A percentile compares a stretch with the other conserved stretches of the same genome.
Conservation (phyloP, 495 filamentous ascomycete genomes). For the Tuber melanosporum region DNA sequence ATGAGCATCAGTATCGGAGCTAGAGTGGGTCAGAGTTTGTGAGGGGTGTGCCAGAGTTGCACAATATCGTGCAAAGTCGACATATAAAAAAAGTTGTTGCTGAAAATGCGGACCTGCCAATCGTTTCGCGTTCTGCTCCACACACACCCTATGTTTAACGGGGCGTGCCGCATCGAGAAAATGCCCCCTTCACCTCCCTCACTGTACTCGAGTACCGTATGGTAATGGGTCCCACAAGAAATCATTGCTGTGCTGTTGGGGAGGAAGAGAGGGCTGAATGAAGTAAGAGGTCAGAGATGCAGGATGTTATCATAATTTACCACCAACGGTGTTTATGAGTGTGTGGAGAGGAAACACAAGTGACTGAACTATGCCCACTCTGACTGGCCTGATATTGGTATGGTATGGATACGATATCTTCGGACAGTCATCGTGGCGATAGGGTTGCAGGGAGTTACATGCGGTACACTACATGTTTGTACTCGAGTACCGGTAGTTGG, state of each 20-base stretch:
- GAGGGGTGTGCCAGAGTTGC: background rate
- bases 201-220: background rate
- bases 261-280: conserved; percentile 11
- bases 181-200: conserved; percentile 8
- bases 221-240: conserved; percentile 9
- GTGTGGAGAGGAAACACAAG: background rate
- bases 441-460: background rate
- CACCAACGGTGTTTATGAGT: conserved; percentile 1
- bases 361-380: background rate
- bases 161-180: conserved; percentile 28
- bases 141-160: conserved; percentile 12
- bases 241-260: conserved; percentile 9
- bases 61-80: background rate
- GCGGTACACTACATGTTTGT: background rate
- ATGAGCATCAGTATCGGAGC: background rate
- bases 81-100: conserved; percentile 7
- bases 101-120: conserved; percentile 28
- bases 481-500: background rate
- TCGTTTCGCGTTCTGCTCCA: conserved; percentile 23
- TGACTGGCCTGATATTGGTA: background rate
- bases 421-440: background rate
- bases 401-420: background rate
- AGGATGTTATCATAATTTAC: background rate
- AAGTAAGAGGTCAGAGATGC: conserved; percentile 1
- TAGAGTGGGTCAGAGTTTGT: background rate